Evolutionary conservation across 2,329 filamentous ascomycete species (phyloP).

Genomic region (Xylariaceae sp.): DNA sequence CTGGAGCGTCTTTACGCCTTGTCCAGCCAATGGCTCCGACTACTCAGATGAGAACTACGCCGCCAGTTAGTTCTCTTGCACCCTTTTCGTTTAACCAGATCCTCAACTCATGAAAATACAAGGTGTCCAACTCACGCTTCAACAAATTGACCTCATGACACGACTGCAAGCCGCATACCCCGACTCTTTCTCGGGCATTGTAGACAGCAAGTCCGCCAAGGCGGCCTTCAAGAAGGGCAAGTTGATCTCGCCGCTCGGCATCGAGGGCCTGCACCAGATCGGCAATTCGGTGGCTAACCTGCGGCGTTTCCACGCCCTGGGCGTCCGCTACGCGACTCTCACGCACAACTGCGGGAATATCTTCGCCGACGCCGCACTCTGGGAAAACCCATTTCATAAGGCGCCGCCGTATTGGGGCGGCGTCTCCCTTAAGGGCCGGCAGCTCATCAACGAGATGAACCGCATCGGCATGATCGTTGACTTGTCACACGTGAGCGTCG

Average conservation of each 20-base stretch:
- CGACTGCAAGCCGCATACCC: slow-evolving; percentile 59
- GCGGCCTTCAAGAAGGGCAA: slow-evolving; percentile 65
- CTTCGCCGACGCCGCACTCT: slow-evolving; percentile 84
- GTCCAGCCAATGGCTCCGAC: slow-evolving; percentile 74
- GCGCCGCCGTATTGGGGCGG: slow-evolving; percentile 71
- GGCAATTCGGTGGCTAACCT: slow-evolving; percentile 82
- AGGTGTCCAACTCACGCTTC: slow-evolving; percentile 69
- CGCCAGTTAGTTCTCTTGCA: slow-evolving; percentile 56
- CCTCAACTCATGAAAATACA: slow-evolving; percentile 47
- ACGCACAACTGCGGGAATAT: slow-evolving; percentile 94
- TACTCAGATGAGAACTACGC: slow-evolving; percentile 77
- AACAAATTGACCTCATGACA: slow-evolving; percentile 70
- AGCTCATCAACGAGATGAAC: slow-evolving; percentile 88
- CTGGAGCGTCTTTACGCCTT: slow-evolving; percentile 86
- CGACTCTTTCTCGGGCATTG: slow-evolving; percentile 67
- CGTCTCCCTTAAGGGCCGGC: slow-evolving; percentile 72
- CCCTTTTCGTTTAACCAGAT: not conserved
- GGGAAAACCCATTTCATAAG: slow-evolving; percentile 57
- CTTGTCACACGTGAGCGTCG: slow-evolving; percentile 75
- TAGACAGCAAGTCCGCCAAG: slow-evolving; percentile 67
- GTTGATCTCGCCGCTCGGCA: slow-evolving; percentile 78
- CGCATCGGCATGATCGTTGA: slow-evolving; percentile 94
- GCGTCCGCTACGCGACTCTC: slow-evolving; percentile 86
- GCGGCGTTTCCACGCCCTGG: slow-evolving; percentile 76
- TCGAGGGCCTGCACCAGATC: slow-evolving; percentile 93